Percentiles rank a stretch among this genome's conserved stretches.
Conservation (phyloP, 2,329 filamentous ascomycete species). For the Diatrype stigma region DNA sequence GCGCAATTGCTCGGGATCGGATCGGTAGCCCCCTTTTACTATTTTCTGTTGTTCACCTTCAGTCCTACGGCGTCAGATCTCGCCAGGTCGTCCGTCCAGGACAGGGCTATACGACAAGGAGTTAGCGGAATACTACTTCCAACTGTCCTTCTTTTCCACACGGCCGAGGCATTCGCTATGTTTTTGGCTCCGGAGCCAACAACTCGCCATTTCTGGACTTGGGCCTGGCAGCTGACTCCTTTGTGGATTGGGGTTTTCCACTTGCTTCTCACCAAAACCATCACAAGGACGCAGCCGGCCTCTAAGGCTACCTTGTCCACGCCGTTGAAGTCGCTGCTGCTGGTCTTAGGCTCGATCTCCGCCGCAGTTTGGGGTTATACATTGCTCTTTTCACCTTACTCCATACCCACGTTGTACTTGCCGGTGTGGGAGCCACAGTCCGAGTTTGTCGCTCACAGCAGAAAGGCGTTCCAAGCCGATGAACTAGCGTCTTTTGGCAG, state of each 20-base stretch:
- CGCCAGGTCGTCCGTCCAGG: slow-evolving; percentile 1
- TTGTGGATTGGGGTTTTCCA: slow-evolving; percentile 18
- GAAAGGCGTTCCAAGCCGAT: no score
- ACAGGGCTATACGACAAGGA: slow-evolving; percentile 1
- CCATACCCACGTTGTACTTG: no score
- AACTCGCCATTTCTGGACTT: slow-evolving; percentile 20
- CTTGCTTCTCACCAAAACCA: slow-evolving; percentile 2
- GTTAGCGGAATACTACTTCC: slow-evolving; percentile 8
- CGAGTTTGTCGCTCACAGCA: no score
- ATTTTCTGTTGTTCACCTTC: slow-evolving; percentile 13
- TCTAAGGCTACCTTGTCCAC: no score
- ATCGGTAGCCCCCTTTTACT: slow-evolving; percentile 9
- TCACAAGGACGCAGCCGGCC: background rate
- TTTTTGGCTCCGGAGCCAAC: slow-evolving; percentile 12
- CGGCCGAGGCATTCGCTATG: slow-evolving; percentile 13
- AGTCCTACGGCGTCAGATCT: slow-evolving; percentile 9
- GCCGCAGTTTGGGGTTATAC: no score
- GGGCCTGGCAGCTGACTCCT: slow-evolving; percentile 21
- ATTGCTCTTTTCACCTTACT: no score
- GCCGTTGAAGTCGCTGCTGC: no score
- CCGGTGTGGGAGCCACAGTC: no score
- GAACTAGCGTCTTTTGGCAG: background rate
- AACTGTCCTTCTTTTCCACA: slow-evolving; percentile 17
- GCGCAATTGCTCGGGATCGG: slow-evolving; percentile 11
- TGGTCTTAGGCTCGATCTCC: no score